phyloP scores from a whole-genome alignment of 805 yeast species.

The Pichia membranifaciens region DNA sequence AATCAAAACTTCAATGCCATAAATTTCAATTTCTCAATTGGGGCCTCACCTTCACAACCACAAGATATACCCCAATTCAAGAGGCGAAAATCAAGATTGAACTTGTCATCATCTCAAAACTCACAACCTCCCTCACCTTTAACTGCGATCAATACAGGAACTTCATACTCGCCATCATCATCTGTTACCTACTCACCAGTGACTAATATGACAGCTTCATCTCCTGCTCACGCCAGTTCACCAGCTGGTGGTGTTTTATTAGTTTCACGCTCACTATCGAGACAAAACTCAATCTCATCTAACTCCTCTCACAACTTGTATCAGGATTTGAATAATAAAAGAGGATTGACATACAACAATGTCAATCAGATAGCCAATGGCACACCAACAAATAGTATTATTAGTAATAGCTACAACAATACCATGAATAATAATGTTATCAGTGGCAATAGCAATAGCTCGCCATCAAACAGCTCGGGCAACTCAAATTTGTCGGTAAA shows the following conservation, averaged over 20 bases:
- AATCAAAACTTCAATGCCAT: conserved; percentile 15
- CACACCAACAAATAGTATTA: not conserved
- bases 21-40: conserved; percentile 14
- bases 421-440: not conserved
- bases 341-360: conserved; percentile 20
- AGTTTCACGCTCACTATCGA: conserved; percentile 18
- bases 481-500: not conserved
- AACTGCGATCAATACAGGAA: conserved; percentile 3
- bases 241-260: conserved; percentile 15
- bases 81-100: conserved; percentile 27
- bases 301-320: conserved; percentile 22
- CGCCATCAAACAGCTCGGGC: too few relatives aligned
- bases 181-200: conserved; percentile 19
- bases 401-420: not conserved
- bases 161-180: conserved; percentile 8
- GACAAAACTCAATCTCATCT: conserved; percentile 24
- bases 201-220: conserved; percentile 3
- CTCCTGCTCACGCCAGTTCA: conserved; percentile 6
- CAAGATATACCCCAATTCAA: conserved; percentile 30
- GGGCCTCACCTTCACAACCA: conserved; percentile 20
- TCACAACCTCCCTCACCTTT: conserved; percentile 28
- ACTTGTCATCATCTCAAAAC: conserved; percentile 10
- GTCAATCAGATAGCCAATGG: not conserved
- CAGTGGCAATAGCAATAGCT: not conserved
- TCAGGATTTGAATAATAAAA: conserved; percentile 24